phyloP scores from a whole-genome alignment of 2,329 filamentous ascomycete species.

The Furcasterigmium sp. region DNA sequence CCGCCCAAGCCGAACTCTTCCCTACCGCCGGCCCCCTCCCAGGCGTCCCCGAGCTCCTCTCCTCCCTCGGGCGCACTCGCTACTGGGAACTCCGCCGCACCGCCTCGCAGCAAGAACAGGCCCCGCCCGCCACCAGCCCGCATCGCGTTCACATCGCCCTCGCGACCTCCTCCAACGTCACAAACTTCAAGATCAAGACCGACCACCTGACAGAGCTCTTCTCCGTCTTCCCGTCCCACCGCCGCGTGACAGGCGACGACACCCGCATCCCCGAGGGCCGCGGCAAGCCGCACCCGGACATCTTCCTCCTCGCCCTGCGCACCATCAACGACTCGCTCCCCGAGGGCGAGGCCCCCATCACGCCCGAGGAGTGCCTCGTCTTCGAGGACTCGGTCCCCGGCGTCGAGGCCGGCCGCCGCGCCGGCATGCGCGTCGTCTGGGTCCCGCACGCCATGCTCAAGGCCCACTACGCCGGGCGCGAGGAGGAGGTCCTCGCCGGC shows the following conservation, averaged over 20 bases:
- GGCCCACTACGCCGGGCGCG: constrained; percentile 69
- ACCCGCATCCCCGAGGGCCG: constrained; percentile 66
- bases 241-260: constrained; percentile 83
- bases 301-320: constrained; percentile 81
- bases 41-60: constrained; percentile 67
- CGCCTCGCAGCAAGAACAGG: not conserved
- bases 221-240: constrained; percentile 60
- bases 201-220: constrained; percentile 53
- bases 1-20: constrained; percentile 68
- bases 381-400: constrained; percentile 95
- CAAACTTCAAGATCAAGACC: constrained; percentile 76
- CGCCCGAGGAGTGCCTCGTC: constrained; percentile 83
- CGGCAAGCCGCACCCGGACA: constrained; percentile 94
- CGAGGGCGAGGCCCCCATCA: constrained; percentile 58
- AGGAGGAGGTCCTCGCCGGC: constrained; percentile 79
- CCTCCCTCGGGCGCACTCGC: constrained; percentile 47
- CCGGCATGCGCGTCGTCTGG: constrained; percentile 95
- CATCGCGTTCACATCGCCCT: constrained; percentile 71
- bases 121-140: constrained; percentile 15
- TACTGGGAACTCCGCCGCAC: constrained; percentile 37
- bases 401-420: constrained; percentile 82
- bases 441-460: constrained; percentile 76
- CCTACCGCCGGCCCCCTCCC: constrained; percentile 70
- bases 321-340: constrained; percentile 74
- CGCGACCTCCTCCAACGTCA: constrained; percentile 70